Base-by-base conservation (phyloP, 1,284 basidiomycete species). In the Boletus sp. region DNA sequence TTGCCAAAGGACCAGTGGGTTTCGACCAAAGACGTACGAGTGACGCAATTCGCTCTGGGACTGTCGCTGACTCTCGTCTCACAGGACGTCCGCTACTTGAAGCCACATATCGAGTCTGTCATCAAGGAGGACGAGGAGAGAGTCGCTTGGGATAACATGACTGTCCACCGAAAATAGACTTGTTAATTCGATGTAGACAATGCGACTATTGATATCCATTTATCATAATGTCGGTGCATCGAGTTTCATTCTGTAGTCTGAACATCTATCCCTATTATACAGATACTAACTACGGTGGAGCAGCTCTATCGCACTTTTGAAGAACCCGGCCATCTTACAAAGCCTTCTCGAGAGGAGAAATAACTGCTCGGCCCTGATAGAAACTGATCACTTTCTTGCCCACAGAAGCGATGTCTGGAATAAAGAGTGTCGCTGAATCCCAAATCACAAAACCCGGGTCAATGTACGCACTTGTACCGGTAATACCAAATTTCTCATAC, bases 1-100 rank as follows among this genome's bases (percentile, higher is more conserved):
- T 78, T 98, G 17, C 84, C 93, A 55, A 91, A 93, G 70, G 84
- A 86, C 32, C 74, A 94, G 68, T 96, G 93, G 94, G 72, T 81
- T 45, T 81, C 78, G 55, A 72, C 81, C 8, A 80, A 82, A 57
- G 84, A 97, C 72, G 94, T 96, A 57, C 22, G 64, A 14, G 2
- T 37, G 16, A 25, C 16, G 13, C 20, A 22, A 5, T 23, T 4
- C 34, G 1, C 25, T 20, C 8, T 4, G 17, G 13, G 17, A 37
- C 41, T 14, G 1, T 23, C 8, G 16, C 48, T 50, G 54, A 50
- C 42, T 23, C 23, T 49, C 23, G 50, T 48, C 19, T 50, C 42
- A 22, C 67, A 98, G 95, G 95, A 99, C 69, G 70, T 80, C 54
- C 89, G 92, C 54, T 99, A 98, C 78, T 82, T 99, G 59, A 80